Evolutionary conservation across 805 yeast species (phyloP).

Genomic region (Kodamaea laetipori): DNA sequence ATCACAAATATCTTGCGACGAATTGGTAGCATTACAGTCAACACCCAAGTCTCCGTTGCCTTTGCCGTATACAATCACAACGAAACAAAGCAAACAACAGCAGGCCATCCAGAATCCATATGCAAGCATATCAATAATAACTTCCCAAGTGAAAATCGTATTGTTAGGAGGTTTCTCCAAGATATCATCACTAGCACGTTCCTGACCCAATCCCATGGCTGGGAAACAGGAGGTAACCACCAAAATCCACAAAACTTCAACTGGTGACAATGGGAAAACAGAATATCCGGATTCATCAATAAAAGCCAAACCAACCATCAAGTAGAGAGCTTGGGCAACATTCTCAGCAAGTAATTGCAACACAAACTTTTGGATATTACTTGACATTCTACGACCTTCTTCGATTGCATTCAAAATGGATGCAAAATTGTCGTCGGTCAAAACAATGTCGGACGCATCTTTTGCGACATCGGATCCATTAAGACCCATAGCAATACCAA

Average conservation of each 20-base stretch:
- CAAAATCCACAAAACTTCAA: conserved; percentile 77
- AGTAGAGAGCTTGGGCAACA: conserved; percentile 62
- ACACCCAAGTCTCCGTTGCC: conserved; percentile 67
- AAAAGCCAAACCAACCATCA: conserved; percentile 74
- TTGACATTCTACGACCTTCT: conserved; percentile 80
- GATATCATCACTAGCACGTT: conserved; percentile 62
- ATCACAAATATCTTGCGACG: conserved; percentile 47
- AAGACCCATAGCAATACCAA: conserved; percentile 80
- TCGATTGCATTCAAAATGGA: conserved; percentile 76
- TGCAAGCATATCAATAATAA: conserved; percentile 65
- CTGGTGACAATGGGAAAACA: conserved; percentile 78
- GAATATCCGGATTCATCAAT: conserved; percentile 63
- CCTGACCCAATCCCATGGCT: conserved; percentile 80
- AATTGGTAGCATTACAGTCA: conserved; percentile 56
- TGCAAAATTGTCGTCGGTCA: conserved; percentile 72
- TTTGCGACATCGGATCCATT: conserved; percentile 86
- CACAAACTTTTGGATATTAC: conserved; percentile 76
- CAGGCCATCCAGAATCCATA: conserved; percentile 78
- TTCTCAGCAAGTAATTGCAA: conserved; percentile 72
- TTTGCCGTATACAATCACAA: conserved; percentile 63
- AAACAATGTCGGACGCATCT: conserved; percentile 76
- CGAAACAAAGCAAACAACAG: conserved; percentile 67
- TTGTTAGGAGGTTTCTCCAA: conserved; percentile 67
- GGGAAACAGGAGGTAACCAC: conserved; percentile 81
- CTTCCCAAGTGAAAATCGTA: conserved; percentile 65